A percentile compares a stretch with the other conserved stretches of the same genome.
phyloP scores from a whole-genome alignment of 192 early-diverging fungal species.

The Thamnidium elegans region DNA sequence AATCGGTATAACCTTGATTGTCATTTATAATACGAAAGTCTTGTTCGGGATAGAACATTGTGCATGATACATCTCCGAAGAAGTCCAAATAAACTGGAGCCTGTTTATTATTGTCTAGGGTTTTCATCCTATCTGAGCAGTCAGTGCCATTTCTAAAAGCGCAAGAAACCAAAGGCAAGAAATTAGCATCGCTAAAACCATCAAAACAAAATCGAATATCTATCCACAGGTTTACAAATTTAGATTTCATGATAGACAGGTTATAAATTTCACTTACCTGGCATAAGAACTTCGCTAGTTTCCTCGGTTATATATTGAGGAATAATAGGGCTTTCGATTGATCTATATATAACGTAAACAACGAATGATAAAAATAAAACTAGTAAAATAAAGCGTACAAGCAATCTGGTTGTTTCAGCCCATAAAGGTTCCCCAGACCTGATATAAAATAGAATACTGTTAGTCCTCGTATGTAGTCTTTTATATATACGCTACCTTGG shows the following conservation, averaged over 20 bases:
- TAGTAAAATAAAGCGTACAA: conserved; percentile 7
- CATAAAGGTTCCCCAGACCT: conserved; percentile 25
- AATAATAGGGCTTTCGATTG: conserved; percentile 3
- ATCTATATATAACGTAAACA: not conserved
- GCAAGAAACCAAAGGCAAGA: not conserved
- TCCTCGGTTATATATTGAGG: not conserved
- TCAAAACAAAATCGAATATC: conserved; percentile 3
- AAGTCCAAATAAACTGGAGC: not conserved
- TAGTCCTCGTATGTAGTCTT: too few species aligned
- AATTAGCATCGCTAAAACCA: not conserved
- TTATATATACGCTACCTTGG: not conserved
- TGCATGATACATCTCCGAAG: not conserved
- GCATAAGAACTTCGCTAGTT: not conserved
- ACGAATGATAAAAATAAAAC: conserved; percentile 8
- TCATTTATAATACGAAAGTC: not conserved
- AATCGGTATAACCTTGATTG: not conserved
- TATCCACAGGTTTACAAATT: not conserved
- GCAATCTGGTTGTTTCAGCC: conserved; percentile 9
- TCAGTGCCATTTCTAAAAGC: not conserved
- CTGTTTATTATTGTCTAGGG: not conserved
- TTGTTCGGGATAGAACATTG: not conserved
- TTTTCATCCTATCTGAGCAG: not conserved
- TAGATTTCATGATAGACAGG: not conserved
- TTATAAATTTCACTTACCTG: not conserved
- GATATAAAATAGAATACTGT: not conserved